A percentile compares a stretch with the other conserved stretches of the same genome.
Conservation (phyloP, 768 basidiomycete genomes). For the Nidularia sp. region DNA sequence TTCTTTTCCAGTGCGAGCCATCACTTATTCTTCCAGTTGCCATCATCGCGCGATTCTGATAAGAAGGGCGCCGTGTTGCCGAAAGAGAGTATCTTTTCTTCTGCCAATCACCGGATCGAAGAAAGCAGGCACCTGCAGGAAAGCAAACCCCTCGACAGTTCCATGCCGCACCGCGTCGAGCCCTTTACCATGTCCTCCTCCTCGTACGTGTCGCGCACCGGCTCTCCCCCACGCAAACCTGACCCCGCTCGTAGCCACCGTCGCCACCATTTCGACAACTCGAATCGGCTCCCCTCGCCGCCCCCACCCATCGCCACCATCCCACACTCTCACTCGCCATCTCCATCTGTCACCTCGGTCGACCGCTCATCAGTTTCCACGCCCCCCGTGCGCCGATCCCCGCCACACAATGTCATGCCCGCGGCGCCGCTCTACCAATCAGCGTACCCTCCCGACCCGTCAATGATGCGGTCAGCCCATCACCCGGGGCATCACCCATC, state of each 20-base stretch:
- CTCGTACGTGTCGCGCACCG: slow-evolving; percentile 16
- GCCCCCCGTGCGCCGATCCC: slow-evolving; percentile 46
- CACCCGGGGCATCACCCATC: slow-evolving; percentile 18
- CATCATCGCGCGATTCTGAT: slow-evolving; percentile 29
- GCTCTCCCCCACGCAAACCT: slow-evolving; percentile 9
- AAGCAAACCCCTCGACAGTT: slow-evolving; percentile 2
- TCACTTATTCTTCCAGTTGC: slow-evolving; percentile 16
- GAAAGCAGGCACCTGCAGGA: background rate
- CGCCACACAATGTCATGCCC: slow-evolving; percentile 23
- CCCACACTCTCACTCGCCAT: slow-evolving; percentile 48
- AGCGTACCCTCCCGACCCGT: slow-evolving; percentile 32
- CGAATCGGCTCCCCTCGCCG: slow-evolving; percentile 21
- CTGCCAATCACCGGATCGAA: slow-evolving; percentile 6
- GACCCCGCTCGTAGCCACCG: slow-evolving; percentile 16
- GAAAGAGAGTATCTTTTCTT: background rate
- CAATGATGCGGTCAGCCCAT: slow-evolving; percentile 11
- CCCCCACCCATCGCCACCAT: slow-evolving; percentile 37
- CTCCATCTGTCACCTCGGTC: slow-evolving; percentile 53
- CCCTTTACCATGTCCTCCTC: slow-evolving; percentile 24
- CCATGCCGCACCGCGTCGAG: slow-evolving; percentile 54
- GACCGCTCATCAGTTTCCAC: slow-evolving; percentile 61
- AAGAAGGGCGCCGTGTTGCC: slow-evolving; percentile 21
- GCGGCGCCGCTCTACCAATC: slow-evolving; percentile 28
- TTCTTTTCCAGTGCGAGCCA: slow-evolving; percentile 19
- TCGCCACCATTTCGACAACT: slow-evolving; percentile 31